phyloP scores from a whole-genome alignment of 306 rosid species.

The Purshia tridentata region DNA sequence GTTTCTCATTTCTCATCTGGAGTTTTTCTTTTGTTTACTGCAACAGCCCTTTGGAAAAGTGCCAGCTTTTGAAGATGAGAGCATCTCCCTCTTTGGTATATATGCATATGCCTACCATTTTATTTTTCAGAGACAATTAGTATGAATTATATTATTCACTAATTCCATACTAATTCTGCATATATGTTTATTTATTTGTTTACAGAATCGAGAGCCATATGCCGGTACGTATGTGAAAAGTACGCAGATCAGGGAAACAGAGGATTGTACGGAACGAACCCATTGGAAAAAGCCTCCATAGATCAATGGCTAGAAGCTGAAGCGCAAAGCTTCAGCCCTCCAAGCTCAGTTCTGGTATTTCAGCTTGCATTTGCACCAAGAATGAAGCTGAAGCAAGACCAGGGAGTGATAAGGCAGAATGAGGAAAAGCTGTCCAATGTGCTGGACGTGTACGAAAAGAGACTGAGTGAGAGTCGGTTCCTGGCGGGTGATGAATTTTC shows the following conservation, averaged over 20 bases:
- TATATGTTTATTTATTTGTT: not conserved
- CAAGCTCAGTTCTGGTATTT: conserved; percentile 58
- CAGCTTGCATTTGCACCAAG: conserved; percentile 82
- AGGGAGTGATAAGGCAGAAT: conserved; percentile 44
- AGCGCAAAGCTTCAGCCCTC: conserved; percentile 75
- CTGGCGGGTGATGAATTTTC: conserved; percentile 77
- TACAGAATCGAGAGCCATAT: conserved; percentile 77
- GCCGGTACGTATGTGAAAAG: conserved; percentile 83
- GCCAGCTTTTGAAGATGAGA: conserved; percentile 73
- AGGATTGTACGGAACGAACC: conserved; percentile 60
- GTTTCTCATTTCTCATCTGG: not conserved
- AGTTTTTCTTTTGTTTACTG: not conserved
- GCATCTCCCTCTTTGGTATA: conserved; percentile 66
- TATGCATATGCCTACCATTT: not conserved
- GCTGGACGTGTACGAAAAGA: conserved; percentile 61
- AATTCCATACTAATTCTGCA: too few species aligned
- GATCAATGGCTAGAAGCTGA: conserved; percentile 91
- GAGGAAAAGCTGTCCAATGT: conserved; percentile 63
- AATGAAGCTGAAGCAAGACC: conserved; percentile 73
- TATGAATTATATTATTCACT: too few species aligned
- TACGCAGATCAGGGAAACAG: conserved; percentile 51
- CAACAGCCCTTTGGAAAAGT: conserved; percentile 86
- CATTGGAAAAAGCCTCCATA: conserved; percentile 64
- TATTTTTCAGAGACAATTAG: too few species aligned
- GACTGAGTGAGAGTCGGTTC: conserved; percentile 58